Conservation (phyloP, 768 basidiomycete genomes). For the Naganishia friedmannii region DNA sequence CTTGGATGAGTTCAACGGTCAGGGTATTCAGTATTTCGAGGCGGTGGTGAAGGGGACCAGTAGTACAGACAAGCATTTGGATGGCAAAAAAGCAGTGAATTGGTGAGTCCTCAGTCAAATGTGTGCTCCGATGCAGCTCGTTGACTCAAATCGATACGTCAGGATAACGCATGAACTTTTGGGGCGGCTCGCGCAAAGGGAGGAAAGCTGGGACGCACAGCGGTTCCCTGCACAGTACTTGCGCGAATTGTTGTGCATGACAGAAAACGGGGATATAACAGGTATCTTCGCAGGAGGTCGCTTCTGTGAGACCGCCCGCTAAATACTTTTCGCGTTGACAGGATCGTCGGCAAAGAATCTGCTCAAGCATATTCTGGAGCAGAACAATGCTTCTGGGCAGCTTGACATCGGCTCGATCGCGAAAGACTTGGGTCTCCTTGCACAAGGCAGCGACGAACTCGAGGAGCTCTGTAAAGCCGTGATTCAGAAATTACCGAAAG, state of each 20-base stretch:
- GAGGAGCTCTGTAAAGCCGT: slow-evolving; percentile 63
- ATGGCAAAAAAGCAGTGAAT: slow-evolving; percentile 73
- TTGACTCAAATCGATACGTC: slow-evolving; percentile 52
- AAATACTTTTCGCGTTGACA: slow-evolving; percentile 43
- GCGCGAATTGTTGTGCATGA: slow-evolving; percentile 72
- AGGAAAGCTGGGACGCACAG: slow-evolving; percentile 61
- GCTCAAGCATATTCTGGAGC: slow-evolving; percentile 66
- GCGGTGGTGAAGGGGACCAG: slow-evolving; percentile 58
- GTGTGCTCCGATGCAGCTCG: not conserved
- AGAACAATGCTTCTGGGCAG: slow-evolving; percentile 34
- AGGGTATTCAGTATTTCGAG: slow-evolving; percentile 79
- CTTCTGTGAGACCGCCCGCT: not conserved
- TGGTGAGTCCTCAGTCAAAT: slow-evolving; percentile 61
- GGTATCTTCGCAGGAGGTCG: slow-evolving; percentile 55
- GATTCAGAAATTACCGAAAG: slow-evolving; percentile 65
- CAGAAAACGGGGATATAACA: slow-evolving; percentile 66
- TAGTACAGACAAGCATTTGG: slow-evolving; percentile 33
- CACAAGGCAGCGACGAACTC: slow-evolving; percentile 30
- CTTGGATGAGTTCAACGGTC: slow-evolving; percentile 62
- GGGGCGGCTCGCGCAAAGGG: slow-evolving; percentile 67
- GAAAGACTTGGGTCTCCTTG: slow-evolving; percentile 26
- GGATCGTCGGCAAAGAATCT: slow-evolving; percentile 76
- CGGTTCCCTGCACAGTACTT: slow-evolving; percentile 65
- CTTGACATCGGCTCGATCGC: slow-evolving; percentile 22
- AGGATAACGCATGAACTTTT: slow-evolving; percentile 76